These are phyloP conservation scores for Cladophialophora yegresii DNA, from an alignment of 2,329 filamentous ascomycete species.

Conservation along the genomic window DNA sequence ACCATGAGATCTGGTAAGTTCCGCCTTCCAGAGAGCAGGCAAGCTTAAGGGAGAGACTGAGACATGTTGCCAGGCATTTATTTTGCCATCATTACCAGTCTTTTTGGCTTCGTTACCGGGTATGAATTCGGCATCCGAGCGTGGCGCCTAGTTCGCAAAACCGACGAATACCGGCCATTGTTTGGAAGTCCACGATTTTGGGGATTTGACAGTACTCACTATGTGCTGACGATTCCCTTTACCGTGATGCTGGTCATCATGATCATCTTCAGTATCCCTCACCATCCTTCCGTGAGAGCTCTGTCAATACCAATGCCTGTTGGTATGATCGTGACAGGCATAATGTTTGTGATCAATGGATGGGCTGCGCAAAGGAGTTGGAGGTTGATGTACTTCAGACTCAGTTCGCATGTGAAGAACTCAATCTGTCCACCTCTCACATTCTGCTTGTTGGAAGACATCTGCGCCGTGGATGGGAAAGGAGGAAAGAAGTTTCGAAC, in stretches of 20 bases:
- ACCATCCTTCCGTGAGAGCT: constrained; percentile 23
- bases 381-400: constrained; percentile 50
- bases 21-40: not conserved
- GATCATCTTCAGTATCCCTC: constrained; percentile 32
- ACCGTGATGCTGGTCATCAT: constrained; percentile 31
- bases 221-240: constrained; percentile 24
- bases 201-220: constrained; percentile 31
- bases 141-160: constrained; percentile 27
- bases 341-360: constrained; percentile 23
- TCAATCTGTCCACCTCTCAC: constrained; percentile 60
- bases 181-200: constrained; percentile 24
- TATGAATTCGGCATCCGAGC: constrained; percentile 30
- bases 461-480: constrained; percentile 65
- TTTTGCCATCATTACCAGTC: constrained; percentile 28
- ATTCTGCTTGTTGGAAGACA: constrained; percentile 67
- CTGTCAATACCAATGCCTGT: constrained; percentile 30
- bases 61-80: constrained; percentile 15
- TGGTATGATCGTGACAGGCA: constrained; percentile 36
- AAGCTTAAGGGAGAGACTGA: not conserved
- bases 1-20: constrained; percentile 28
- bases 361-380: constrained; percentile 23
- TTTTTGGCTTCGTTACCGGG: constrained; percentile 30
- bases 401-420: constrained; percentile 64
- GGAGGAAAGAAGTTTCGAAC: constrained; percentile 57
- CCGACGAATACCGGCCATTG: constrained; percentile 29